These are phyloP conservation scores for Juncus effusus DNA, from an alignment of 176 grass and related monocot genomes.

Conservation along the genomic window DNA sequence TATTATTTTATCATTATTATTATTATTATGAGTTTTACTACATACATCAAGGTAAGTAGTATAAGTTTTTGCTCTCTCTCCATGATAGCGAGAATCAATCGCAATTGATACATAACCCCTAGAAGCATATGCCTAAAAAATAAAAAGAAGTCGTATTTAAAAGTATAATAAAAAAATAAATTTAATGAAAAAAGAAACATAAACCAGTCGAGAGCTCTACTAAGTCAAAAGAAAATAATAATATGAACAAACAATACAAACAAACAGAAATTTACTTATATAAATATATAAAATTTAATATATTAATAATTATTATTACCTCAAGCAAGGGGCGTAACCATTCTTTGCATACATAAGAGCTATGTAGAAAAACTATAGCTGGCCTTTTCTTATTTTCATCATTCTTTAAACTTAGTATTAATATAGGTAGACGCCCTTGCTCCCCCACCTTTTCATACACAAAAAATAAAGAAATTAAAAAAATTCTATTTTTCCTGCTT, in stretches of 20 bases:
- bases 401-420: constrained; percentile 66
- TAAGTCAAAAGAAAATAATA: too few species aligned
- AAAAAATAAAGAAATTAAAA: constrained; percentile 3
- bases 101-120: constrained; percentile 79
- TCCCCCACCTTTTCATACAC: constrained; percentile 42
- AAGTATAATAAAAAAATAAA: neutral
- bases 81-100: constrained; percentile 87
- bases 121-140: constrained; percentile 77
- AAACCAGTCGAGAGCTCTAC: neutral
- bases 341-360: constrained; percentile 96
- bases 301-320: constrained; percentile 39
- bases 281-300: neutral
- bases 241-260: too few species aligned
- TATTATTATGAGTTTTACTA: too few species aligned
- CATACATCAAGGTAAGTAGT: constrained; percentile 78
- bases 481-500: constrained; percentile 10
- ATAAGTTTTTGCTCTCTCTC: constrained; percentile 65
- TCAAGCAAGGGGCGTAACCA: constrained; percentile 82
- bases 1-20: too few species aligned
- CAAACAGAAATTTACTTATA: neutral
- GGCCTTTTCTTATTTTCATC: constrained; percentile 49
- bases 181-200: neutral
- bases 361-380: constrained; percentile 77
- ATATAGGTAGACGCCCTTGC: constrained; percentile 70
- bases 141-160: constrained; percentile 11